These are phyloP conservation scores for Podospora pseudocomata DNA, from an alignment of 495 filamentous ascomycete species.

Conservation along the genomic window DNA sequence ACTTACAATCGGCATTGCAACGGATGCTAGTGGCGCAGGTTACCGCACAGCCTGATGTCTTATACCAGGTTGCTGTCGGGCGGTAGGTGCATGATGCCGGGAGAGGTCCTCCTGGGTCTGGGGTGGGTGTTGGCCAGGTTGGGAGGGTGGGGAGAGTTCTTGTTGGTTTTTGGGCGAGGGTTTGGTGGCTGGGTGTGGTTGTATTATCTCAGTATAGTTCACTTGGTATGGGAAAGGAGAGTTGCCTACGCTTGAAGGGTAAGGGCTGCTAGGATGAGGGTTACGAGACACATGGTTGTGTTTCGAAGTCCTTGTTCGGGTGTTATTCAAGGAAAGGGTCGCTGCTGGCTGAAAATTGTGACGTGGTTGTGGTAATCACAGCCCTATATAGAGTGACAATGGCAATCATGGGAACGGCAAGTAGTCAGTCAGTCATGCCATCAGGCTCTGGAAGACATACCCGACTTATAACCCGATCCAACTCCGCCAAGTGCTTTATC, in stretches of 20 bases:
- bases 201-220: not conserved
- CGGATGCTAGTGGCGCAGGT: not conserved
- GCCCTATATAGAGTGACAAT: not conserved
- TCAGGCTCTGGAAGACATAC: not conserved
- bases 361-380: not conserved
- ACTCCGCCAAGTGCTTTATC: not conserved
- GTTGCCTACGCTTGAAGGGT: not conserved
- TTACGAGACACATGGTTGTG: not conserved
- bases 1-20: not conserved
- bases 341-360: too few species aligned
- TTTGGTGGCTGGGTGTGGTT: not conserved
- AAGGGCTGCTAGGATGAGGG: not conserved
- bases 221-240: not conserved
- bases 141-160: not conserved
- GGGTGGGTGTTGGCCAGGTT: not conserved
- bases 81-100: constrained; percentile 9
- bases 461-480: not conserved
- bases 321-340: not conserved
- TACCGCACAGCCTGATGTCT: not conserved
- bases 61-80: not conserved
- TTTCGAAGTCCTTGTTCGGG: not conserved
- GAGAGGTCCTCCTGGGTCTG: not conserved
- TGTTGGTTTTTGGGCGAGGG: not conserved
- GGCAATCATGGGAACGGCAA: not conserved
- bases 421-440: not conserved